These are phyloP conservation scores for Jaltomata sinuosa DNA, from an alignment of 257 asterid genomes.

Conservation along the genomic window DNA sequence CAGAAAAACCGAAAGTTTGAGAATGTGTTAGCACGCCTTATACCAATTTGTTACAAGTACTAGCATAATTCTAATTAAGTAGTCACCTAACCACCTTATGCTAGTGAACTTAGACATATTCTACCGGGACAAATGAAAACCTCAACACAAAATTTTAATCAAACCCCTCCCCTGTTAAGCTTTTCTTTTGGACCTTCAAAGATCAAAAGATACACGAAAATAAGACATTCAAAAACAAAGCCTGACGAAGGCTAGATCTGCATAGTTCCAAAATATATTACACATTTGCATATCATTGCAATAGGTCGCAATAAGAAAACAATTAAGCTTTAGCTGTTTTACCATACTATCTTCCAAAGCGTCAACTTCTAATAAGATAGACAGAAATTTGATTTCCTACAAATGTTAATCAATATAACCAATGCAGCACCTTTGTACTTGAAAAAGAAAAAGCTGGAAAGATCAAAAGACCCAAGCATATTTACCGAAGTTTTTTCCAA, in stretches of 20 bases:
- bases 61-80: not conserved
- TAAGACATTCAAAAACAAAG: not conserved
- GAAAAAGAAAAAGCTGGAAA: not conserved
- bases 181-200: not conserved
- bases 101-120: not conserved
- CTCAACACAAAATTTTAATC: not conserved
- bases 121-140: not conserved
- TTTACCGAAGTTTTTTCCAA: constrained; percentile 94
- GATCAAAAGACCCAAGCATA: not conserved
- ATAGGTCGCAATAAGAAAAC: not conserved
- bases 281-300: not conserved
- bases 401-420: not conserved
- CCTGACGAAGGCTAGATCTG: not conserved
- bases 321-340: not conserved
- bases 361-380: not conserved
- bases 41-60: not conserved
- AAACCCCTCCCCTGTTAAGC: not conserved
- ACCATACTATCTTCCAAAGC: not conserved
- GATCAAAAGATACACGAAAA: not conserved
- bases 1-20: not conserved
- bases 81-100: not conserved
- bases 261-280: not conserved
- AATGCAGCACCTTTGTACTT: not conserved
- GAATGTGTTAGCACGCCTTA: not conserved
- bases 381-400: not conserved